Evolutionary conservation across 257 asterid genomes (phyloP), one percentile per base, ranked within the genome.

Genomic region (Cordia subcordata): DNA sequence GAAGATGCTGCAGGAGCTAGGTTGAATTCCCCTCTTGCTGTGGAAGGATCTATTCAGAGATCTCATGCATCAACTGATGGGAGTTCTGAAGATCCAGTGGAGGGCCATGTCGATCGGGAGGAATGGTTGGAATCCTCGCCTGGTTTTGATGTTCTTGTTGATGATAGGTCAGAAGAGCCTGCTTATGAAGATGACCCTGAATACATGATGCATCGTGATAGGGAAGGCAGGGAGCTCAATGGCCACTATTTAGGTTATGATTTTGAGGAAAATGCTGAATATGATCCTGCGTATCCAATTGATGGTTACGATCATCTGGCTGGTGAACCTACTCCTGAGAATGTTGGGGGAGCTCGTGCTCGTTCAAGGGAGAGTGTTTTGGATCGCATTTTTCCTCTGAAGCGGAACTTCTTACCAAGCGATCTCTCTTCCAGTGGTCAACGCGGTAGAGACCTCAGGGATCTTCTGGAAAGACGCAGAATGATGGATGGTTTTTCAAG

Each of bases 141-240:
- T 21, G 78, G 78, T 8, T 72, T 77, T 60, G 82, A 77, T 69
- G 79, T 77, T 57, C 74, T 77, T 49, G 79, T 77, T 39, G 64
- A 62, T 55, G 63, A 73, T 69, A 9, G 70, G 58, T 44, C 75
- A 11, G 74, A 69, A 54, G 76, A 65, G 12, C 53, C 51, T 52
- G 57, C 19, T 37, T 64, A 66, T 35, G 79, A 55, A 55, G 74
- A 68, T 35, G 77, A 70, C 57, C 68, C 62, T 0, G 54, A 53
- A 35, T 60, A 62, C 55, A 11, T 59, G 38, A 40, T 51, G 54
- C 68, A 67, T 15, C 76, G 33, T 55, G 70, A 72, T 44, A 16
- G 42, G 21, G 69, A 67, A 58, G 73, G 69, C 51, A 62, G 53
- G 56, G 72, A 63, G 27, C 55, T 32, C 35, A 60, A 63, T 33